phyloP scores from a whole-genome alignment of 495 filamentous ascomycete species.

The Extremus antarcticus region DNA sequence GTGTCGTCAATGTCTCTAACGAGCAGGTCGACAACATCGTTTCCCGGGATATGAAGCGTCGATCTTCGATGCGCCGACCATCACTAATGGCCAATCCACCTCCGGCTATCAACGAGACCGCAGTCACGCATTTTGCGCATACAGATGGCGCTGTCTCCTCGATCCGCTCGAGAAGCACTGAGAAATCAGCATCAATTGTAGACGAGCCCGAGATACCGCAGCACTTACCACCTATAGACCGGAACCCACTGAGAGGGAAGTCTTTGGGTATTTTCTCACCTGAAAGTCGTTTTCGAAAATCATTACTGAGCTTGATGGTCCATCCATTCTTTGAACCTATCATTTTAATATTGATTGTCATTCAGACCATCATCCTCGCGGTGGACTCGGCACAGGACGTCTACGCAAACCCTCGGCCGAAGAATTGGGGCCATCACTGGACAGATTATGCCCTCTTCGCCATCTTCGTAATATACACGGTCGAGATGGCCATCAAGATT shows the following conservation, averaged over 20 bases:
- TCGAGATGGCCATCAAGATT: slow-evolving; percentile 69
- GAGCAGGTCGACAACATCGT: slow-evolving; percentile 56
- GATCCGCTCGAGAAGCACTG: slow-evolving; percentile 12
- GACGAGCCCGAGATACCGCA: neutral
- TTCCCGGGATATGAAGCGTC: slow-evolving; percentile 54
- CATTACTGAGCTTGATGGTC: slow-evolving; percentile 78
- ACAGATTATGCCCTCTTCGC: slow-evolving; percentile 73
- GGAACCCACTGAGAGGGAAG: slow-evolving; percentile 78
- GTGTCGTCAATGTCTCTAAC: slow-evolving; percentile 93
- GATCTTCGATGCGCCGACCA: slow-evolving; percentile 41
- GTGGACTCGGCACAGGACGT: slow-evolving; percentile 67
- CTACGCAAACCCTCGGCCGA: slow-evolving; percentile 39
- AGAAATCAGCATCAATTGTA: slow-evolving; percentile 26
- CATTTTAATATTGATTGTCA: slow-evolving; percentile 75
- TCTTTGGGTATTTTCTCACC: slow-evolving; percentile 76
- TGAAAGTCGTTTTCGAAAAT: slow-evolving; percentile 59
- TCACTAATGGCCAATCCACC: slow-evolving; percentile 15
- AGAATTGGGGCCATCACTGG: slow-evolving; percentile 51
- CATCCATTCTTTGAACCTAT: slow-evolving; percentile 75
- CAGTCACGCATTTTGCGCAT: slow-evolving; percentile 49
- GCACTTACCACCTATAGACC: slow-evolving; percentile 9
- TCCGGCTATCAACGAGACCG: slow-evolving; percentile 29
- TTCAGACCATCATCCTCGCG: slow-evolving; percentile 77
- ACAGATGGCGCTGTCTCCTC: slow-evolving; percentile 22
- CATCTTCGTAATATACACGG: slow-evolving; percentile 83